Percentiles rank a stretch among this genome's conserved stretches.
phyloP scores from a whole-genome alignment of 257 asterid species.

The Buddleja alternifolia region DNA sequence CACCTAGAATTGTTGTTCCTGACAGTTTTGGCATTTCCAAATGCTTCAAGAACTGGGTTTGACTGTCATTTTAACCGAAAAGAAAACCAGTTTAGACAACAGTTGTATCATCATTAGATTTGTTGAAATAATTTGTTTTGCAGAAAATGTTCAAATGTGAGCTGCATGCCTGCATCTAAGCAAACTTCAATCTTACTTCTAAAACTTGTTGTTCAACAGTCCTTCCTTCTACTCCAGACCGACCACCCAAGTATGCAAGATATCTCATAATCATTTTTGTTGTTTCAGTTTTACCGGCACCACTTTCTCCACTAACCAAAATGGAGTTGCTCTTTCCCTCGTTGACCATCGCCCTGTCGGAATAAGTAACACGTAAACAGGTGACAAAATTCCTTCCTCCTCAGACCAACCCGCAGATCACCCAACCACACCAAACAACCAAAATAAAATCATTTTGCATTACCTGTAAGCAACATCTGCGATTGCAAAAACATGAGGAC shows the following conservation, averaged over 20 bases:
- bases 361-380: slow-evolving; percentile 29
- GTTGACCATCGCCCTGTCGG: slow-evolving; percentile 86
- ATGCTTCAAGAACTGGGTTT: slow-evolving; percentile 98
- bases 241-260: slow-evolving; percentile 96
- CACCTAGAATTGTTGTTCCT: slow-evolving; percentile 97
- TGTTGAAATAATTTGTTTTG: not conserved
- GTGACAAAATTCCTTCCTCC: slow-evolving; percentile 20
- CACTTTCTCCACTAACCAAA: slow-evolving; percentile 99
- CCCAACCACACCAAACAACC: slow-evolving; percentile 8
- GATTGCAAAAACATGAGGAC: slow-evolving; percentile 98
- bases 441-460: slow-evolving; percentile 17
- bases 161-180: slow-evolving; percentile 27
- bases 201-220: slow-evolving; percentile 99
- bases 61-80: slow-evolving; percentile 59
- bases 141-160: slow-evolving; percentile 16
- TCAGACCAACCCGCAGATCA: slow-evolving; percentile 13
- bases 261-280: slow-evolving; percentile 99
- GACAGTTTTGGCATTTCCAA: slow-evolving; percentile 98
- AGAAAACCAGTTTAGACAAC: slow-evolving; percentile 24
- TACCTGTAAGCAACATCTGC: slow-evolving; percentile 98
- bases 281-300: slow-evolving; percentile 99
- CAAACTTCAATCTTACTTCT: slow-evolving; percentile 68
- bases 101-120: slow-evolving; percentile 22
- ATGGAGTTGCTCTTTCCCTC: slow-evolving; percentile 97
- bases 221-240: slow-evolving; percentile 98